These are phyloP conservation scores for Astraeus odoratus DNA, from an alignment of 768 basidiomycete species.

Conservation along the genomic window DNA sequence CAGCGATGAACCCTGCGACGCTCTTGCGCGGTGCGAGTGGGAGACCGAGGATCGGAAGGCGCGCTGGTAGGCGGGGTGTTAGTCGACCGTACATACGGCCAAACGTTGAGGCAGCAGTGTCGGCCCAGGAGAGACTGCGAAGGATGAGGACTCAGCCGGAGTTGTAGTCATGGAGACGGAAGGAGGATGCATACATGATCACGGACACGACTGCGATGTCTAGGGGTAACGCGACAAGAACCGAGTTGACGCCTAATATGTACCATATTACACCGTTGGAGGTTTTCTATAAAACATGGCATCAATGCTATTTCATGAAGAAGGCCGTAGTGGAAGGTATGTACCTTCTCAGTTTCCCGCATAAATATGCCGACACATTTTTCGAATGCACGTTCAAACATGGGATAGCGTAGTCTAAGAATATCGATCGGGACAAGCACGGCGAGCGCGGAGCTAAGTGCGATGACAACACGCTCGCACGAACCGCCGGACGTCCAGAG, in stretches of 20 bases:
- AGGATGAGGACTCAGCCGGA: slow-evolving; percentile 2
- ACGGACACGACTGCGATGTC: slow-evolving; percentile 89
- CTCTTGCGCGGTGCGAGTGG: slow-evolving; percentile 81
- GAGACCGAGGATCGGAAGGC: slow-evolving; percentile 36
- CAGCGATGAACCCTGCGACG: slow-evolving; percentile 77
- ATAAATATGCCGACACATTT: slow-evolving; percentile 71
- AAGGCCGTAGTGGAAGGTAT: not conserved
- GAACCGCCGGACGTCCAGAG: slow-evolving; percentile 47
- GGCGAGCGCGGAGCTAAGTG: slow-evolving; percentile 59
- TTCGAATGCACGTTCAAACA: slow-evolving; percentile 69
- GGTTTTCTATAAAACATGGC: slow-evolving; percentile 36
- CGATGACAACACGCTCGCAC: slow-evolving; percentile 46
- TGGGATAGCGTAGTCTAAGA: slow-evolving; percentile 57
- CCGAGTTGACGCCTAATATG: slow-evolving; percentile 77
- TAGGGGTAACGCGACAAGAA: slow-evolving; percentile 67
- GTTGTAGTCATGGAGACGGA: not conserved
- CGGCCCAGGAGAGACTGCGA: slow-evolving; percentile 86
- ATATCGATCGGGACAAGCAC: slow-evolving; percentile 70
- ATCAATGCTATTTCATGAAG: not conserved
- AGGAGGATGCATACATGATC: slow-evolving; percentile 59
- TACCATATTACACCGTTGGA: slow-evolving; percentile 89
- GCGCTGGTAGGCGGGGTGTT: slow-evolving; percentile 55
- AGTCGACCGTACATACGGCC: slow-evolving; percentile 77
- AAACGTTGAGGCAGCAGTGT: slow-evolving; percentile 88
- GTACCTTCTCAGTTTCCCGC: slow-evolving; percentile 81